Evolutionary conservation across 2,329 filamentous ascomycete species (phyloP).

Genomic region (Arthrobotrys entomopaga): DNA sequence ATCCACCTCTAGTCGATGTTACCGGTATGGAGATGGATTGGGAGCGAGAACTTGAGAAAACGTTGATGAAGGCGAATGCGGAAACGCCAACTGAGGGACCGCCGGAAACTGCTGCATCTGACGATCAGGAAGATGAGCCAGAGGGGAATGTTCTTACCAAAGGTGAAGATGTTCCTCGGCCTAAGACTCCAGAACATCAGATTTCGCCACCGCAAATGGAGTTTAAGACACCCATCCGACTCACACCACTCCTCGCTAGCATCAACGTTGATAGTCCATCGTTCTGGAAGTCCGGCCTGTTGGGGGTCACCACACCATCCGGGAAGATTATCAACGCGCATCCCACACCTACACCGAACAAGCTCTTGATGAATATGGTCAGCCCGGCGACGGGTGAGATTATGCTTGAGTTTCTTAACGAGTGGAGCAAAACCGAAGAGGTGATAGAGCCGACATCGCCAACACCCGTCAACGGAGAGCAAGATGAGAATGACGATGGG

Average conservation of each 20-base stretch:
- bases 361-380: slow-evolving; percentile 39
- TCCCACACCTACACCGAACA: slow-evolving; percentile 47
- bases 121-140: slow-evolving; percentile 14
- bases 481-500: slow-evolving; percentile 62
- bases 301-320: slow-evolving; percentile 48
- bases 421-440: slow-evolving; percentile 56
- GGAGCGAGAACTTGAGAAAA: slow-evolving; percentile 64
- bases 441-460: slow-evolving; percentile 57
- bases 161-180: slow-evolving; percentile 23
- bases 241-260: slow-evolving; percentile 50
- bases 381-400: slow-evolving; percentile 52
- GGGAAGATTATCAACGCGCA: slow-evolving; percentile 45
- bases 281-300: slow-evolving; percentile 50
- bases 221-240: slow-evolving; percentile 50
- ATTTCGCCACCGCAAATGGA: slow-evolving; percentile 34
- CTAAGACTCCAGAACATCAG: slow-evolving; percentile 40
- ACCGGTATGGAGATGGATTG: slow-evolving; percentile 63
- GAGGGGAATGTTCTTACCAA: slow-evolving; percentile 6
- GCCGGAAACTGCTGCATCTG: slow-evolving; percentile 5
- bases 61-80: slow-evolving; percentile 68
- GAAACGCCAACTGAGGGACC: slow-evolving; percentile 61
- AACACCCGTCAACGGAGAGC: slow-evolving; percentile 59
- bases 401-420: slow-evolving; percentile 48
- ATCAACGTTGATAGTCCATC: slow-evolving; percentile 53
- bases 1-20: slow-evolving; percentile 65